Percentiles rank a stretch among this genome's conserved stretches.
These are phyloP conservation scores for Fusarium oligoseptatum DNA, from an alignment of 2,329 filamentous ascomycete genomes.

Conservation along the genomic window DNA sequence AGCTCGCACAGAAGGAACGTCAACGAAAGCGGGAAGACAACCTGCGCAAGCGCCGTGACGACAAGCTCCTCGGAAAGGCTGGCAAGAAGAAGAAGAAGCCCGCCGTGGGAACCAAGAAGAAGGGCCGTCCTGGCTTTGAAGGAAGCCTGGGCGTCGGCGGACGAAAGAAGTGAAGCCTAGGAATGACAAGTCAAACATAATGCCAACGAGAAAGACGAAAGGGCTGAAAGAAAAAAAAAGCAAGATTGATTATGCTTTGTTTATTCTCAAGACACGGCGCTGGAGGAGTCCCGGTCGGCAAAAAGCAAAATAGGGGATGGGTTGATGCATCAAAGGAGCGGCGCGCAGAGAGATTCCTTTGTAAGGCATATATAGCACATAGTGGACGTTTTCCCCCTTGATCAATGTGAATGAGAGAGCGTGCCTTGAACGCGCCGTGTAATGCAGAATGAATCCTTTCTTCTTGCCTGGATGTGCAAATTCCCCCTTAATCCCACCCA, in stretches of 20 bases:
- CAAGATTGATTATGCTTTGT: constrained; percentile 32
- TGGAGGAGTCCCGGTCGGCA: constrained; percentile 42
- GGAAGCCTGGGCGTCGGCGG: constrained; percentile 72
- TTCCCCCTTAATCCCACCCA: neutral
- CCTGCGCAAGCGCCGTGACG: constrained; percentile 78
- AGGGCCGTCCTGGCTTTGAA: constrained; percentile 75
- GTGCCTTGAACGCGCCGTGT: constrained; percentile 14
- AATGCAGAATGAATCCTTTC: constrained; percentile 1
- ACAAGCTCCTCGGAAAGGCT: constrained; percentile 72
- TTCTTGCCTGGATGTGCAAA: neutral
- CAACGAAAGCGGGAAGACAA: constrained; percentile 88
- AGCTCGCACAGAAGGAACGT: constrained; percentile 80
- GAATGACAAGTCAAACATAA: neutral
- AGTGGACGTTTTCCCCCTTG: constrained; percentile 24
- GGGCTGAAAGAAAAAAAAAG: constrained; percentile 18
- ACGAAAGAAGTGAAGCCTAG: constrained; percentile 58
- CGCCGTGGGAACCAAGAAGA: constrained; percentile 54
- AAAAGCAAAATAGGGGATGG: constrained; percentile 19
- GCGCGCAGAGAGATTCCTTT: constrained; percentile 6
- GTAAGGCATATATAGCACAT: constrained; percentile 5
- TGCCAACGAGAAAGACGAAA: constrained; percentile 8
- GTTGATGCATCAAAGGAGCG: constrained; percentile 8
- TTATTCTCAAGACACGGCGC: constrained; percentile 42
- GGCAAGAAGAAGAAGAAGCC: constrained; percentile 68
- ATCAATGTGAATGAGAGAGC: constrained; percentile 25